Percentiles rank a stretch among this genome's conserved stretches.
These are phyloP conservation scores for Alternaria gansuensis DNA, from an alignment of 2,329 filamentous ascomycete species.

Conservation along the genomic window DNA sequence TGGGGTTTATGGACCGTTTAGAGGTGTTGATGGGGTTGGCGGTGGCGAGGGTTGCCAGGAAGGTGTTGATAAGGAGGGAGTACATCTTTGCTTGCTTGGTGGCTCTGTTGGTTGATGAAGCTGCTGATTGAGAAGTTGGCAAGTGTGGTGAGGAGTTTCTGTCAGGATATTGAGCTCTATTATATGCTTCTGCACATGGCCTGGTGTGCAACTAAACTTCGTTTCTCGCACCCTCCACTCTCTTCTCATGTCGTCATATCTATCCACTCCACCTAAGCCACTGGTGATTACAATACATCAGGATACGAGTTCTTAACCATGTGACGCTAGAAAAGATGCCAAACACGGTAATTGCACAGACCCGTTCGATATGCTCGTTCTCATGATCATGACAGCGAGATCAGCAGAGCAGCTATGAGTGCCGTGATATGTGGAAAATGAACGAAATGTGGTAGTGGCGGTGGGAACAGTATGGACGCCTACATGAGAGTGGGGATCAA, in stretches of 20 bases:
- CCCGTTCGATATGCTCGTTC: background rate
- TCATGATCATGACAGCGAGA: background rate
- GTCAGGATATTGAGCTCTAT: background rate
- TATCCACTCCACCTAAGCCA: background rate
- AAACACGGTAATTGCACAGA: background rate
- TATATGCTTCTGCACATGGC: slow-evolving; percentile 1
- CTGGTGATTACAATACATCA: background rate
- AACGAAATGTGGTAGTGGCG: background rate
- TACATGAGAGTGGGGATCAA: background rate
- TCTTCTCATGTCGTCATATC: background rate
- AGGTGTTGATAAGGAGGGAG: slow-evolving; percentile 15
- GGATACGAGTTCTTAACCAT: background rate
- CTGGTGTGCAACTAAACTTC: background rate
- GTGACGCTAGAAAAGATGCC: background rate
- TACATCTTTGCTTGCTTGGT: slow-evolving; percentile 15
- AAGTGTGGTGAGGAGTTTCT: background rate
- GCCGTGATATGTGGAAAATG: background rate
- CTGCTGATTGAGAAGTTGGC: background rate
- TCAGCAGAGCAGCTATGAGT: slow-evolving; percentile 1
- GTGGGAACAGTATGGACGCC: background rate
- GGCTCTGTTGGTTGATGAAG: background rate
- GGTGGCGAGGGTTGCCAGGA: slow-evolving; percentile 18
- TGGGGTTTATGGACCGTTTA: slow-evolving; percentile 27
- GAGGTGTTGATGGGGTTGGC: slow-evolving; percentile 20
- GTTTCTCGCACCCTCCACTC: background rate